phyloP scores from a whole-genome alignment of 805 yeast genomes.

The Saccharomycopsis olivae region DNA sequence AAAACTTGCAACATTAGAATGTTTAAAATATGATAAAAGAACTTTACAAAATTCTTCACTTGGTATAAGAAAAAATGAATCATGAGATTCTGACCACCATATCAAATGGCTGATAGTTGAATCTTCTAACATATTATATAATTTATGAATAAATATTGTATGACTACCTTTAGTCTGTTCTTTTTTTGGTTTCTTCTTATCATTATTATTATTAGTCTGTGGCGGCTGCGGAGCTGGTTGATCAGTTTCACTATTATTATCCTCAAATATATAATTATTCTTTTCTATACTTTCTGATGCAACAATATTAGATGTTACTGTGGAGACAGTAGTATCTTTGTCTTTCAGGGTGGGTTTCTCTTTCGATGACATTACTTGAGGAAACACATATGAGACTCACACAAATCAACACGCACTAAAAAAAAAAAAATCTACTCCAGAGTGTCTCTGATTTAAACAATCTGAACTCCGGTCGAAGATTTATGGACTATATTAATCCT shows the following conservation, averaged over 20 bases:
- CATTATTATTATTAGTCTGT: background rate
- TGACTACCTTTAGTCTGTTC: conserved; percentile 21
- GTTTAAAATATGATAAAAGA: conserved; percentile 55
- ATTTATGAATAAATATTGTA: conserved; percentile 74
- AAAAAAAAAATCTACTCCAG: too few species aligned
- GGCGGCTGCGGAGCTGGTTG: background rate
- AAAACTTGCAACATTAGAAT: conserved; percentile 70
- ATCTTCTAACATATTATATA: conserved; percentile 87
- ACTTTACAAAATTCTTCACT: conserved; percentile 81
- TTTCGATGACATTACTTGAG: too few species aligned
- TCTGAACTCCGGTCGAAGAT: too few species aligned
- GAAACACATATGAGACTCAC: too few species aligned
- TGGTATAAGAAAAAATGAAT: conserved; percentile 72
- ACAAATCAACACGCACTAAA: too few species aligned
- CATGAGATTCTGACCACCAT: conserved; percentile 70
- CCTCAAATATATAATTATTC: background rate
- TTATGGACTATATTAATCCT: too few species aligned
- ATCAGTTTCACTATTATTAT: background rate
- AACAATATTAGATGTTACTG: too few species aligned
- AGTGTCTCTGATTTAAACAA: too few species aligned
- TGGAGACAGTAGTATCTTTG: too few species aligned
- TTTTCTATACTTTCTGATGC: too few species aligned
- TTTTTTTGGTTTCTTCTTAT: background rate
- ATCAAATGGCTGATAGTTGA: conserved; percentile 59
- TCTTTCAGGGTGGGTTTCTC: too few species aligned